Evolutionary conservation across 805 yeast genomes (phyloP).

Genomic region (Nakazawaea ambrosiae): DNA sequence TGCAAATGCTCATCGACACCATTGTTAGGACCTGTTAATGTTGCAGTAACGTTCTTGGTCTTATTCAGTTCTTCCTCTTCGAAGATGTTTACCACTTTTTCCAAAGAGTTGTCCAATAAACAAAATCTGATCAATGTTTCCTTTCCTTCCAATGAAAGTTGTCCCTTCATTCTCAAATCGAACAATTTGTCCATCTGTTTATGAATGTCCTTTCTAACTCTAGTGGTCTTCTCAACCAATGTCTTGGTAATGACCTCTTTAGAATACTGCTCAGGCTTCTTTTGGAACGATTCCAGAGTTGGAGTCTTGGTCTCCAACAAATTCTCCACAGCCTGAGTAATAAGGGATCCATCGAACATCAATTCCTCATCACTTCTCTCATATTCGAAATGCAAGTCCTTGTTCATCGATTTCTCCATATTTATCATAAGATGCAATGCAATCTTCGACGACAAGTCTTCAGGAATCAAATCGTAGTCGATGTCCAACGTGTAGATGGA

Average conservation of each 20-base stretch:
- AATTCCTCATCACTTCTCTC: slow-evolving; percentile 42
- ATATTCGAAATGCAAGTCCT: slow-evolving; percentile 17
- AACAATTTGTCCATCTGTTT: slow-evolving; percentile 43
- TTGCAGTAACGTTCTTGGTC: slow-evolving; percentile 1
- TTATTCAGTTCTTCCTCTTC: slow-evolving; percentile 24
- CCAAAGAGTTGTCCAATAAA: slow-evolving; percentile 46
- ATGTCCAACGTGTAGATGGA: slow-evolving; percentile 45
- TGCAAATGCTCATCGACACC: slow-evolving; percentile 28
- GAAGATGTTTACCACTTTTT: slow-evolving; percentile 43
- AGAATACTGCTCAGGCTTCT: slow-evolving; percentile 27
- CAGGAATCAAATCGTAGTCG: slow-evolving; percentile 45
- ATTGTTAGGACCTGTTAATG: not conserved
- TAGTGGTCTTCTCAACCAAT: slow-evolving; percentile 41
- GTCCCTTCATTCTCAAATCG: slow-evolving; percentile 36
- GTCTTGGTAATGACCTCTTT: slow-evolving; percentile 43
- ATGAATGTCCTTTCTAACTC: slow-evolving; percentile 45
- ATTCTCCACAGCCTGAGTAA: slow-evolving; percentile 69
- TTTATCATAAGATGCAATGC: slow-evolving; percentile 53
- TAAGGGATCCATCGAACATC: slow-evolving; percentile 67
- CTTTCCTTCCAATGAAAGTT: slow-evolving; percentile 45
- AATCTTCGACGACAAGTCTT: slow-evolving; percentile 44
- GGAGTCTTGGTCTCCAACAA: slow-evolving; percentile 36
- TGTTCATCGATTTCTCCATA: slow-evolving; percentile 39
- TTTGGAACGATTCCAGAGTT: slow-evolving; percentile 10
- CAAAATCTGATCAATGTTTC: slow-evolving; percentile 48